Conservation (phyloP, 139 green algal species). For the Asterochloris erici region DNA sequence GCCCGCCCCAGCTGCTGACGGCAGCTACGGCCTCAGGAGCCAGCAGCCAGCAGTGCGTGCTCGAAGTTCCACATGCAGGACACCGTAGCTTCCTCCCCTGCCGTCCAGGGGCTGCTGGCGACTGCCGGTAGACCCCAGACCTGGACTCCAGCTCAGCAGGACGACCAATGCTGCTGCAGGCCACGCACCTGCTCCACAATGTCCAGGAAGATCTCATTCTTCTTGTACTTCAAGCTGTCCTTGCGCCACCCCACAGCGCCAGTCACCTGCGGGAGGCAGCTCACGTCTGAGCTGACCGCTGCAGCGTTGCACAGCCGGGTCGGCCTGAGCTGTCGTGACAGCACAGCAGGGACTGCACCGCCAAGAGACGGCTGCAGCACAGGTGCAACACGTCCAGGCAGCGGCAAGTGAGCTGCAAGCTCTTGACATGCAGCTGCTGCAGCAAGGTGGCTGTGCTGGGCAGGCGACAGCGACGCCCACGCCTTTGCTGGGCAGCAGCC, state of each 20-base stretch:
- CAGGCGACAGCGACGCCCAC: too few species aligned
- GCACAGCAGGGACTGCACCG: not conserved
- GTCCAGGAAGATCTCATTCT: constrained; percentile 97
- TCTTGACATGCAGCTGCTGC: not conserved
- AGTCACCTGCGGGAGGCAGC: constrained; percentile 72
- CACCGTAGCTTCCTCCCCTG: too few species aligned
- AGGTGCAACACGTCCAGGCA: not conserved
- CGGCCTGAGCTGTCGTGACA: not conserved
- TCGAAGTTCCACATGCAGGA: too few species aligned
- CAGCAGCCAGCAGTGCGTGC: too few species aligned
- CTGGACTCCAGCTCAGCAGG: too few species aligned
- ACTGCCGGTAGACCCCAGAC: too few species aligned
- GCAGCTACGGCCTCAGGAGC: too few species aligned
- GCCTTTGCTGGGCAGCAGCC: too few species aligned
- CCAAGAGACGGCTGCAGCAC: not conserved
- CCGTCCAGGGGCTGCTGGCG: too few species aligned
- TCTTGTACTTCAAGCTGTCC: constrained; percentile 92
- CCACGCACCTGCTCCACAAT: constrained; percentile 79
- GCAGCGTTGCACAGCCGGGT: not conserved
- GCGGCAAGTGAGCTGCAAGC: not conserved
- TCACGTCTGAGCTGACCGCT: not conserved
- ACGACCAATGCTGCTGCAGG: not conserved
- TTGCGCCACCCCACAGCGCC: constrained; percentile 88
- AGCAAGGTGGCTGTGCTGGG: too few species aligned
- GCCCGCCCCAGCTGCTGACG: too few species aligned